Evolutionary conservation across 306 rosid genomes (phyloP).

Genomic region (Fragaria iinumae): DNA sequence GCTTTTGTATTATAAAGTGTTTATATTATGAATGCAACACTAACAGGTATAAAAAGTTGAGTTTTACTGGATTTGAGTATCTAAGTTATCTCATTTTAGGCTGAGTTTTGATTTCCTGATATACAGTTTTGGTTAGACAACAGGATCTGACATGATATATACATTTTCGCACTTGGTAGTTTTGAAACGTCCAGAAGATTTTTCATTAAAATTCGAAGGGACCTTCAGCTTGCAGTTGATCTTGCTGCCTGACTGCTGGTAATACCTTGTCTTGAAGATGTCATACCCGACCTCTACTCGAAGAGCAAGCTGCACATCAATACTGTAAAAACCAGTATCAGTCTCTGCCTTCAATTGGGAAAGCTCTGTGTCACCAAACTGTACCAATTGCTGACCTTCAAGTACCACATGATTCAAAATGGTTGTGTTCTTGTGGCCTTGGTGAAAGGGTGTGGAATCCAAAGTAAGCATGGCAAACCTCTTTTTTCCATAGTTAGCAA

Average conservation of each 20-base stretch:
- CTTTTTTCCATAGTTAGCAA: constrained; percentile 28
- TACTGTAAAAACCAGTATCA: neutral
- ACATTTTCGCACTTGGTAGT: constrained; percentile 4
- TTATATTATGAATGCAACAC: neutral
- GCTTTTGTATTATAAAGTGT: neutral
- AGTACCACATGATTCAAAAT: constrained; percentile 22
- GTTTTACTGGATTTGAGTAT: neutral
- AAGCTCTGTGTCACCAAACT: neutral
- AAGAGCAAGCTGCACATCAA: constrained; percentile 3
- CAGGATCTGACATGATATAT: neutral
- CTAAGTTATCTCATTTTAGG: neutral
- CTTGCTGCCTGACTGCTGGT: neutral
- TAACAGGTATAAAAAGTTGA: neutral
- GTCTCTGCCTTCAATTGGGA: neutral
- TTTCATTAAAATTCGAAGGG: neutral
- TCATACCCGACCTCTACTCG: neutral
- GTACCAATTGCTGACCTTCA: neutral
- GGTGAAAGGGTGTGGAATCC: constrained; percentile 34
- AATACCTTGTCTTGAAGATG: neutral
- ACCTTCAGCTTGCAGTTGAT: constrained; percentile 19
- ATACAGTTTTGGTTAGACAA: neutral
- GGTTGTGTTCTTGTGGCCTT: constrained; percentile 46
- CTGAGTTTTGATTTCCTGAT: neutral
- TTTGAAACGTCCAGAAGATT: neutral
- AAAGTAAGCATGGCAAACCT: constrained; percentile 19